These are phyloP conservation scores for Exserohilum rostratum DNA, from an alignment of 2,329 filamentous ascomycete species.

Conservation along the genomic window DNA sequence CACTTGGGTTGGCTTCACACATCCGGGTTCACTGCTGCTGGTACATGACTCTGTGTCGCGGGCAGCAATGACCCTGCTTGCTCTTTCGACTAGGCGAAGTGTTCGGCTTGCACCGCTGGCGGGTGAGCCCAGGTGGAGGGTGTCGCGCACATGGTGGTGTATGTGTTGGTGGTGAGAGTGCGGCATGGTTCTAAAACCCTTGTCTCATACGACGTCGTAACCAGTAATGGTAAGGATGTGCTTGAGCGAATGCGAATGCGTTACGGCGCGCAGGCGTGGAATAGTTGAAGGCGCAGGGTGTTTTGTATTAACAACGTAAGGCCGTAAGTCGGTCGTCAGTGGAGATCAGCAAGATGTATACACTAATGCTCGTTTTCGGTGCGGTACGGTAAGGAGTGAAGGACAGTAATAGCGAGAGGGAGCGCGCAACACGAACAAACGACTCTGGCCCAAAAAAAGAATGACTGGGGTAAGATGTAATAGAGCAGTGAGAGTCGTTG, in stretches of 20 bases:
- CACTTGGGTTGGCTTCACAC: constrained; percentile 43
- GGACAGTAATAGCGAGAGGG: constrained; percentile 12
- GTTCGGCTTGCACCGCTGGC: constrained; percentile 27
- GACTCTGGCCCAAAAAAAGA: constrained; percentile 43
- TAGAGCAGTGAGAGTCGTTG: constrained; percentile 28
- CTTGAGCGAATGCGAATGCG: constrained; percentile 20
- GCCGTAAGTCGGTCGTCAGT: constrained; percentile 42
- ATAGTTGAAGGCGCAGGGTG: constrained; percentile 5
- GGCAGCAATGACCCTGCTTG: constrained; percentile 37
- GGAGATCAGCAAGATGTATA: constrained; percentile 16
- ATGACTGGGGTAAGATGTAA: constrained; percentile 48
- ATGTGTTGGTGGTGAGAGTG: constrained; percentile 40
- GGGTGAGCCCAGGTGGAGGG: constrained; percentile 15
- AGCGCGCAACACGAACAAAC: constrained; percentile 23
- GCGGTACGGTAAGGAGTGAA: constrained; percentile 21
- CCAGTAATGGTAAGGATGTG: constrained; percentile 24
- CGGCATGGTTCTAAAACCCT: constrained; percentile 34
- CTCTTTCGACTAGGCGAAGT: constrained; percentile 25
- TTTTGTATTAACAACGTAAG: constrained; percentile 46
- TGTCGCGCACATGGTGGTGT: constrained; percentile 38
- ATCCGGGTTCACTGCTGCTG: constrained; percentile 42
- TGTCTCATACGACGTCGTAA: constrained; percentile 26
- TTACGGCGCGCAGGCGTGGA: constrained; percentile 6
- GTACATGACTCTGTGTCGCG: constrained; percentile 35
- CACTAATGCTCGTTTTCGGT: constrained; percentile 13